phyloP scores from a whole-genome alignment of 805 yeast species.

The Starmera pachycereana region DNA sequence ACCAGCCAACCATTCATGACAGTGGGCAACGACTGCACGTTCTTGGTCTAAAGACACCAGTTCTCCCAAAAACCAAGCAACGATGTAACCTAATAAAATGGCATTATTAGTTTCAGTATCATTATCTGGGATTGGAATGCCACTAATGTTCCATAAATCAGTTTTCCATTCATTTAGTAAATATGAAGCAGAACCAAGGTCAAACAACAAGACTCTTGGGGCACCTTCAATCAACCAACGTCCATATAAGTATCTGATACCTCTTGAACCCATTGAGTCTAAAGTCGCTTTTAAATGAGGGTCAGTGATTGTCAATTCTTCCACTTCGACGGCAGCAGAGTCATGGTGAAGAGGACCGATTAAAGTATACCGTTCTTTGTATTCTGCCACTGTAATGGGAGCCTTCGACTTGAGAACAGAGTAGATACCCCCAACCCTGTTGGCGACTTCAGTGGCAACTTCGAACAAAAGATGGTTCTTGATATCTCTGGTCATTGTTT shows the following conservation, averaged over 20 bases:
- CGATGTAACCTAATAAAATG: constrained; percentile 81
- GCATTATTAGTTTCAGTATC: constrained; percentile 91
- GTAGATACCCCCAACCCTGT: constrained; percentile 95
- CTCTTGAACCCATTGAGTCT: constrained; percentile 72
- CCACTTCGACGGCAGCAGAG: constrained; percentile 75
- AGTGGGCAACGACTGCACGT: constrained; percentile 87
- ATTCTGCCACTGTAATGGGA: constrained; percentile 91
- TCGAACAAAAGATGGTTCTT: constrained; percentile 83
- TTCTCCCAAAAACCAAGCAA: constrained; percentile 97
- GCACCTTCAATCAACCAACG: constrained; percentile 98
- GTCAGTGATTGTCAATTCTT: constrained; percentile 51
- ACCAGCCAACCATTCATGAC: constrained; percentile 98
- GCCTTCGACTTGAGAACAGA: constrained; percentile 95
- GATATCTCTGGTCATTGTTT: constrained; percentile 67
- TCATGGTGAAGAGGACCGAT: constrained; percentile 78
- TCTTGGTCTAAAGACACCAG: constrained; percentile 73
- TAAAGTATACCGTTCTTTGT: constrained; percentile 73
- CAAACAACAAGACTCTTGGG: constrained; percentile 85
- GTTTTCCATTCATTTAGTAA: constrained; percentile 87
- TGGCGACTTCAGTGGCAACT: constrained; percentile 95
- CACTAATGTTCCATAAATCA: constrained; percentile 84
- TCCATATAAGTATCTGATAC: constrained; percentile 78
- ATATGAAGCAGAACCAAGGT: constrained; percentile 62
- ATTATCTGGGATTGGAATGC: constrained; percentile 86
- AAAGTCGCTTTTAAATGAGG: constrained; percentile 49